A percentile compares a stretch with the other conserved stretches of the same genome.
Conservation (phyloP, 768 basidiomycete species). For the Glaciozyma antarctica region DNA sequence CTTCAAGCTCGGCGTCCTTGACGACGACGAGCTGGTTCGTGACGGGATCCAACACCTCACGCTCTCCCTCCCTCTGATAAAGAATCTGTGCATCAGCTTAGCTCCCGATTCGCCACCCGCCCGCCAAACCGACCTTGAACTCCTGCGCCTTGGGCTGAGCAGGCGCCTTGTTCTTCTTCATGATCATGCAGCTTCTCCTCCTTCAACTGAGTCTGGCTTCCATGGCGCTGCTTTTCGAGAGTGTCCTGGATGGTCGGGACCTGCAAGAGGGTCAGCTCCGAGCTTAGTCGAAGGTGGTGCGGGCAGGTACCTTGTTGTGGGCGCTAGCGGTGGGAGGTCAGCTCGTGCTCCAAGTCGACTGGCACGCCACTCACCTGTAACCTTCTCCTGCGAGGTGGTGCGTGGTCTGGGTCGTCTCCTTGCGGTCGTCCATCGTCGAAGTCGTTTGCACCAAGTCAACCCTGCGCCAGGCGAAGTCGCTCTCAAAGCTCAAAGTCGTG, state of each 20-base stretch:
- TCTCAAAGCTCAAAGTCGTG: too few species aligned
- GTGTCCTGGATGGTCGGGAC: slow-evolving; percentile 2
- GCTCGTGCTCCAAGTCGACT: not conserved
- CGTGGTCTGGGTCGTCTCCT: too few species aligned
- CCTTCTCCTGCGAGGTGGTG: not conserved
- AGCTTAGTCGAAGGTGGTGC: slow-evolving; percentile 3
- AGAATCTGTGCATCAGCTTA: not conserved
- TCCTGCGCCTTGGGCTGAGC: slow-evolving; percentile 10
- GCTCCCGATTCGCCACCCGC: too few species aligned
- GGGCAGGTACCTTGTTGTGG: slow-evolving; percentile 23
- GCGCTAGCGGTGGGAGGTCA: not conserved
- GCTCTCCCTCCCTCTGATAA: slow-evolving; percentile 13
- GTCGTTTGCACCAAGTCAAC: too few species aligned
- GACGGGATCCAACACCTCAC: slow-evolving; percentile 31
- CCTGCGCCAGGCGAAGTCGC: too few species aligned
- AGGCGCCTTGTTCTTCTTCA: slow-evolving; percentile 20
- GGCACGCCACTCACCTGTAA: not conserved
- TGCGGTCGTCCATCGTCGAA: not conserved
- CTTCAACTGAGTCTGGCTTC: not conserved
- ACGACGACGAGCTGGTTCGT: slow-evolving; percentile 24
- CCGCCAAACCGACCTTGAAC: not conserved
- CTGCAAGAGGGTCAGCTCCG: slow-evolving; percentile 1
- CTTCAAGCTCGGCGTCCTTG: slow-evolving; percentile 29
- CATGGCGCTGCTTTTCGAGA: not conserved
- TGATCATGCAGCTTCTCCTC: slow-evolving; percentile 24